Evolutionary conservation across 306 rosid genomes (phyloP), one percentile per base, ranked within the genome.

Genomic region (Cajanus cajan): DNA sequence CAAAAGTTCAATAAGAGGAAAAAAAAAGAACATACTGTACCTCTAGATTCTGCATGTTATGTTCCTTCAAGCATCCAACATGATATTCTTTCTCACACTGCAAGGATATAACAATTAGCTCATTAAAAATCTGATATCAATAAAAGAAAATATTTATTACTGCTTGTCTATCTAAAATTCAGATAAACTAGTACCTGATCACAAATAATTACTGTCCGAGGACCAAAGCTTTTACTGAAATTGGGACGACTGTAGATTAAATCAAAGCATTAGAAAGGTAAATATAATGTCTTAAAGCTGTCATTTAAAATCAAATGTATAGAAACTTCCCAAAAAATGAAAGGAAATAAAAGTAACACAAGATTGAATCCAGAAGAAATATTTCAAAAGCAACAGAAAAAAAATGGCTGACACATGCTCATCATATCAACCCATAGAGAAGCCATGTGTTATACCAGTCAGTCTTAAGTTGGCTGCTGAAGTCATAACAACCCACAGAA

Each of bases 21-120:
- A 64, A 39, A 50, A 7, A 10, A 34, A 8, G 7, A 34, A 73
- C 52, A 54, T 48, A 39, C 1, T 4, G 5, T 70, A 93, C 99
- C 98, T 91, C 76, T 19, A 96, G 84, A 71, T 89, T 85, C 83
- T 93, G 87, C 86, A 93, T 90, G 74, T 81, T 70, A 68, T 91
- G 88, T 10, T 93, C 94, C 88, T 91, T 91, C 91, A 96, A 84
- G 81, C 99, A 93, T 74, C 99, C 96, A 12, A 96, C 93, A 61
- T 96, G 99, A 85, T 86, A 96, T 83, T 96, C 99, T 84, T 74
- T 96, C 78, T 96, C 99, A 83, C 99, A 96, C 99, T 96, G 89
- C 62, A 78, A 70, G 28, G 36, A 40, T 69, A 50, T 13, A 15
- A 37, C 8, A 54, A 64, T 47, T 74, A 76, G 33, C 41, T 24